Evolutionary conservation across 192 early-diverging fungal genomes (phyloP).

Genomic region (Gigaspora rosea): DNA sequence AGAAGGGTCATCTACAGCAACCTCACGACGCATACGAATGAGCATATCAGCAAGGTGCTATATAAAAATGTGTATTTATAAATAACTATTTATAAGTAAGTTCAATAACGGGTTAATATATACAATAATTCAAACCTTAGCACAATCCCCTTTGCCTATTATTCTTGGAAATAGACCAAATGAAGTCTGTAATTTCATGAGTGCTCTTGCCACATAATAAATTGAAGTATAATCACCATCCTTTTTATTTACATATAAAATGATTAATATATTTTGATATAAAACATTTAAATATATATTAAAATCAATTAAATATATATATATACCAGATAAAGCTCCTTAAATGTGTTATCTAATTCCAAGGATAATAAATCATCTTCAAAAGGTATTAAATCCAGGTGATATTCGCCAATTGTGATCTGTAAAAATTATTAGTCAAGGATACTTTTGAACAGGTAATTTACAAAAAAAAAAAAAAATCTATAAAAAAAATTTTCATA

Average conservation of each 20-base stretch:
- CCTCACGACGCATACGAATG: constrained; percentile 80
- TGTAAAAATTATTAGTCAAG: constrained; percentile 27
- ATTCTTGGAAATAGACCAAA: constrained; percentile 91
- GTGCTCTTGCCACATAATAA: constrained; percentile 70
- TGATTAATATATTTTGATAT: background rate
- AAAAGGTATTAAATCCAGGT: constrained; percentile 87
- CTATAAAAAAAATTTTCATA: background rate
- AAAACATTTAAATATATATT: background rate
- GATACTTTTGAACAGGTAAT: background rate
- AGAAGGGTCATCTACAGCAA: constrained; percentile 58
- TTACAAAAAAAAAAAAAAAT: background rate
- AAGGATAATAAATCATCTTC: constrained; percentile 90
- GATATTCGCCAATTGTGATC: constrained; percentile 82
- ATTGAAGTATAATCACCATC: constrained; percentile 77
- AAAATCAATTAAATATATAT: background rate
- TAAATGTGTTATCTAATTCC: constrained; percentile 81
- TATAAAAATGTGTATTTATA: background rate
- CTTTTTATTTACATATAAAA: constrained; percentile 31
- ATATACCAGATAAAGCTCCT: constrained; percentile 74
- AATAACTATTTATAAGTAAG: background rate
- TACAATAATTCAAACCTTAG: constrained; percentile 52
- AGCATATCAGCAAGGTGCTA: constrained; percentile 73
- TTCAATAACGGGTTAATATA: background rate
- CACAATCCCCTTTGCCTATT: constrained; percentile 85
- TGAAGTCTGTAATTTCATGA: constrained; percentile 88